These are phyloP conservation scores for Leccinum olivaceoglutinosum DNA, from an alignment of 1,284 basidiomycete genomes.

Conservation along the genomic window DNA sequence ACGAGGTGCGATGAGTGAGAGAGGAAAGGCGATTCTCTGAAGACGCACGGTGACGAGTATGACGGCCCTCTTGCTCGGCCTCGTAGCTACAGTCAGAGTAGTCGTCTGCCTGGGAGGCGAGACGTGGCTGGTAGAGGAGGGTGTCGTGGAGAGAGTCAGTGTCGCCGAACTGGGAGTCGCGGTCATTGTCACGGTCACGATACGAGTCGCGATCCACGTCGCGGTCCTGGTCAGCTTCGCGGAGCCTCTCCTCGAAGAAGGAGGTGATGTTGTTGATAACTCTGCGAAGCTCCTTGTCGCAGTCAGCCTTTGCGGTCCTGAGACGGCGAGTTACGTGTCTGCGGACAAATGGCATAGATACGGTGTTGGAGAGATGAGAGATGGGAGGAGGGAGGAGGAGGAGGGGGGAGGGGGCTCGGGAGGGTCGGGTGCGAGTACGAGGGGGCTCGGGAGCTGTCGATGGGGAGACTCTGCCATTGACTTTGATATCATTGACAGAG, in stretches of 20 bases:
- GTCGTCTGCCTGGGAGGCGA: constrained; percentile 58
- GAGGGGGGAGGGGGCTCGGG: background rate
- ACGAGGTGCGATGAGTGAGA: constrained; percentile 53
- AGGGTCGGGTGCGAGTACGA: constrained; percentile 63
- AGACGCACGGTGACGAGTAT: constrained; percentile 73
- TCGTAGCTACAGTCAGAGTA: constrained; percentile 77
- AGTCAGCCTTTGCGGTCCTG: constrained; percentile 90
- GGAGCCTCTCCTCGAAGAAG: constrained; percentile 88
- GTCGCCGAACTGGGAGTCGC: constrained; percentile 50
- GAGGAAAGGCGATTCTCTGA: constrained; percentile 39
- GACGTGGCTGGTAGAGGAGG: constrained; percentile 51
- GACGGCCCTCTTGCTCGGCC: constrained; percentile 62
- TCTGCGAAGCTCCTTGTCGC: constrained; percentile 90
- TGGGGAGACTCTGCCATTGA: constrained; percentile 36
- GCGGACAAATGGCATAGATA: constrained; percentile 88
- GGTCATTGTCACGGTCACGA: constrained; percentile 41
- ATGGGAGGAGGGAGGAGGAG: constrained; percentile 22
- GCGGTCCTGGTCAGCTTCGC: constrained; percentile 63
- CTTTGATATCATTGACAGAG: constrained; percentile 9
- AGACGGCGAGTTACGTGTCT: constrained; percentile 92
- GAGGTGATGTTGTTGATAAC: constrained; percentile 90
- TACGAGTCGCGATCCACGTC: constrained; percentile 57
- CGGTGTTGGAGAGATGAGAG: constrained; percentile 54
- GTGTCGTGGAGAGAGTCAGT: constrained; percentile 53
- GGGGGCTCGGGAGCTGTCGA: constrained; percentile 69